Percentiles rank a stretch among this genome's conserved stretches.
phyloP scores from a whole-genome alignment of 2,329 filamentous ascomycete genomes.

The Whalleya microplaca region DNA sequence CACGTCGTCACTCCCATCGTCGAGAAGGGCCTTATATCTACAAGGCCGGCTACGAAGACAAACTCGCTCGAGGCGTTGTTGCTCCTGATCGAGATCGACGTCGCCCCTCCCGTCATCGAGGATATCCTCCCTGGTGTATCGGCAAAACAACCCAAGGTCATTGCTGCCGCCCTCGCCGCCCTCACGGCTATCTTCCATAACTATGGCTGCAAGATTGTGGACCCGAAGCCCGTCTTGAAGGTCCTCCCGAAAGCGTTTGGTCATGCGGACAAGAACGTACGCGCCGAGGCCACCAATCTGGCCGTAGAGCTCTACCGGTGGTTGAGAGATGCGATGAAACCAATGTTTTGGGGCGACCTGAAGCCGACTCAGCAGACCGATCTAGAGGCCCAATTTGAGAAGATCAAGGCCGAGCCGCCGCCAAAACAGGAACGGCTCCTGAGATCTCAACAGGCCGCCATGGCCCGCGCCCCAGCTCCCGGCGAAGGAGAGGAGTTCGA shows the following conservation, averaged over 20 bases:
- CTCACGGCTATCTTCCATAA: slow-evolving; percentile 87
- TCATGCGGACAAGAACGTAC: slow-evolving; percentile 97
- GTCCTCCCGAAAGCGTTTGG: slow-evolving; percentile 87
- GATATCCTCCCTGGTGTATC: slow-evolving; percentile 68
- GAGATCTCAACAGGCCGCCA: slow-evolving; percentile 84
- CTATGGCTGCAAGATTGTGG: slow-evolving; percentile 91
- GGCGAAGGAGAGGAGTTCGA: slow-evolving; percentile 62
- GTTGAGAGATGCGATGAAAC: slow-evolving; percentile 97
- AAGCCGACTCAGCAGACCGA: slow-evolving; percentile 96
- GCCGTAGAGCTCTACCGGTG: slow-evolving; percentile 95
- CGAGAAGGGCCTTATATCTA: slow-evolving; percentile 89
- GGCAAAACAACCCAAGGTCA: slow-evolving; percentile 46
- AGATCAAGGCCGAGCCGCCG: slow-evolving; percentile 81
- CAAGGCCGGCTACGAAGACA: slow-evolving; percentile 85
- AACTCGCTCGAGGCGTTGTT: slow-evolving; percentile 85
- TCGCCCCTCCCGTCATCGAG: slow-evolving; percentile 82
- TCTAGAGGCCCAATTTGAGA: slow-evolving; percentile 91
- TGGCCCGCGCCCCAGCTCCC: slow-evolving; percentile 68
- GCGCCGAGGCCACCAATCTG: slow-evolving; percentile 88
- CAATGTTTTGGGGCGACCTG: slow-evolving; percentile 93
- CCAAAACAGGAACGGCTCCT: slow-evolving; percentile 91
- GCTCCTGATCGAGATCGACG: slow-evolving; percentile 88
- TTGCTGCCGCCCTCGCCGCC: slow-evolving; percentile 50
- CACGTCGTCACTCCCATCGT: slow-evolving; percentile 77
- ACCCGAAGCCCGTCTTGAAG: slow-evolving; percentile 91